A percentile compares a stretch with the other conserved stretches of the same genome.
phyloP scores from a whole-genome alignment of 2,329 filamentous ascomycete species.

The Arthroderma uncinatum region DNA sequence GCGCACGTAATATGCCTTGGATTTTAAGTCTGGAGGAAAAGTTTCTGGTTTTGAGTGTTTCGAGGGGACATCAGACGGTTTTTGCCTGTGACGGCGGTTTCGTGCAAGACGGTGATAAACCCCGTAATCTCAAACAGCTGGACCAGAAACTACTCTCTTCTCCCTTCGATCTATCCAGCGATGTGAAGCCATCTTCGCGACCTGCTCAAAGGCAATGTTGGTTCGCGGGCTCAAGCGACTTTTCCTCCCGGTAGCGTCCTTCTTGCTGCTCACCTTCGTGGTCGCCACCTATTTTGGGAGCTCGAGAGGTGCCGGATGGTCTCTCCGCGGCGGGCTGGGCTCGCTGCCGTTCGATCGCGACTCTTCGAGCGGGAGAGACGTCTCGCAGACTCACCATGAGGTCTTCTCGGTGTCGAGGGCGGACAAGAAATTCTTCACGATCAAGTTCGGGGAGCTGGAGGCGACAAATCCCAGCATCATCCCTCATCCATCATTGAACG shows the following conservation, averaged over 20 bases:
- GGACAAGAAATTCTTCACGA: conserved; percentile 40
- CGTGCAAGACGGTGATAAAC: too few species aligned
- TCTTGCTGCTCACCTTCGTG: conserved; percentile 10
- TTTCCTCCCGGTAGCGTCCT: conserved; percentile 6
- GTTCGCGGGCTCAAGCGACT: conserved; percentile 12
- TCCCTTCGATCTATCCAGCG: background rate
- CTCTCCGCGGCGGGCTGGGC: background rate
- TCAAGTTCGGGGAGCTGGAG: conserved; percentile 36
- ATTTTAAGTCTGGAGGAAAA: too few species aligned
- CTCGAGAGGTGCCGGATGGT: background rate
- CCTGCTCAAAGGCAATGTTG: conserved; percentile 11
- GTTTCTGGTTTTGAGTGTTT: too few species aligned
- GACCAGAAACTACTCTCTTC: background rate
- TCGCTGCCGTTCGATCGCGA: background rate
- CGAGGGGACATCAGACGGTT: too few species aligned
- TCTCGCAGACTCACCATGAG: conserved; percentile 19
- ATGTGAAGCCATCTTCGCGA: background rate
- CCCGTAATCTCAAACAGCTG: too few species aligned
- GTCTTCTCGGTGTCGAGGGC: conserved; percentile 40
- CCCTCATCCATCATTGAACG: conserved; percentile 40
- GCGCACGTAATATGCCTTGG: conserved; percentile 6
- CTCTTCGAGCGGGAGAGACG: background rate
- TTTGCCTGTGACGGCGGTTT: too few species aligned
- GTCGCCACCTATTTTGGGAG: background rate
- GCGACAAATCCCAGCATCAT: conserved; percentile 48